These are phyloP conservation scores for Globisporangium irregulare DNA, from an alignment of 352 stramenopile species.

Conservation along the genomic window DNA sequence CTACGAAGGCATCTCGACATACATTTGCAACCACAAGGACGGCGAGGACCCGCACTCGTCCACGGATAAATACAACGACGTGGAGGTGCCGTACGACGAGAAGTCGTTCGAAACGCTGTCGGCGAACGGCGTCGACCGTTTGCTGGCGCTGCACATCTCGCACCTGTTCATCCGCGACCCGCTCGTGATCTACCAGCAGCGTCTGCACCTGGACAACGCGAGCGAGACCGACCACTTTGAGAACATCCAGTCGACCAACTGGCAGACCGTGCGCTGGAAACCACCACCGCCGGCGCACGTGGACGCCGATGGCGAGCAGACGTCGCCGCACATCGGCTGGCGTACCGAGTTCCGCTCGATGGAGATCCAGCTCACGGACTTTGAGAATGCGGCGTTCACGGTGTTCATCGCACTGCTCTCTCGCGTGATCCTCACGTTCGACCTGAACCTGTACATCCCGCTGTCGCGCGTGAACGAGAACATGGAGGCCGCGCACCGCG, in stretches of 20 bases:
- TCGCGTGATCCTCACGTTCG: conserved; percentile 98
- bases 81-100: conserved; percentile 95
- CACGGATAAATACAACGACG: conserved; percentile 92
- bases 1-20: conserved; percentile 89
- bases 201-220: conserved; percentile 80
- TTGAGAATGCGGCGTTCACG: conserved; percentile 99
- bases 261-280: conserved; percentile 99
- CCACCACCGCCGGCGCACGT: conserved; percentile 92
- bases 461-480: conserved; percentile 98
- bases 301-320: conserved; percentile 22
- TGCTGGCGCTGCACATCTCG: conserved; percentile 97
- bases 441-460: conserved; percentile 99
- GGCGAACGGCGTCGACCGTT: conserved; percentile 91
- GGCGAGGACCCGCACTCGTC: conserved; percentile 69
- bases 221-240: conserved; percentile 96
- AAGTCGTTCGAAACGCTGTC: conserved; percentile 90
- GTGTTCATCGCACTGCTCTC: conserved; percentile 98
- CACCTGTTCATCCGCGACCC: conserved; percentile 99
- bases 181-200: conserved; percentile 94
- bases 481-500: conserved; percentile 96
- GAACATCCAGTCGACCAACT: conserved; percentile 99
- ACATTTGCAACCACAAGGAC: conserved; percentile 90
- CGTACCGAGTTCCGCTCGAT: conserved; percentile 96
- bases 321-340: conserved; percentile 75
- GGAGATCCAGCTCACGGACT: conserved; percentile 99